A percentile compares a stretch with the other conserved stretches of the same genome.
These are phyloP conservation scores for Aphanomyces cochlioides DNA, from an alignment of 352 stramenopile species.

Conservation along the genomic window DNA sequence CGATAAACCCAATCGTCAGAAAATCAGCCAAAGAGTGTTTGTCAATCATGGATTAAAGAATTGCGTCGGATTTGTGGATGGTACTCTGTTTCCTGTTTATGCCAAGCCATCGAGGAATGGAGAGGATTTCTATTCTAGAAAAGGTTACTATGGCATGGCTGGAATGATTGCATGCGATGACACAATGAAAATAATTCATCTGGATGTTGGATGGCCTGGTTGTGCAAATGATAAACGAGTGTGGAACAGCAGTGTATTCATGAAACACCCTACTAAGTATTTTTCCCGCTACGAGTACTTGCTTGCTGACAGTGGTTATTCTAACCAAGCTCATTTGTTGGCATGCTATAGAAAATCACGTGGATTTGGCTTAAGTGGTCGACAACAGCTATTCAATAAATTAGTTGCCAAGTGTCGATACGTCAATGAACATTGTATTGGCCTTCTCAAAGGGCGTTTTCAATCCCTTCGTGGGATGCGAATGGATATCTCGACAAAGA, in stretches of 20 bases:
- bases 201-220: constrained; percentile 13
- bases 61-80: constrained; percentile 11
- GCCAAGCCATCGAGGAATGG: constrained; percentile 10
- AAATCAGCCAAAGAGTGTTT: neutral
- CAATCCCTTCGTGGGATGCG: too few relatives aligned
- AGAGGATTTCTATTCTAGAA: constrained; percentile 18
- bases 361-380: neutral
- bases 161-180: constrained; percentile 18
- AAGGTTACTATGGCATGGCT: neutral
- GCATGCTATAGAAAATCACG: neutral
- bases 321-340: neutral
- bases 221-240: constrained; percentile 12
- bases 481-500: too few relatives aligned
- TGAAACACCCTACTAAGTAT: too few relatives aligned
- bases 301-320: neutral
- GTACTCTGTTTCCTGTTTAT: constrained; percentile 16
- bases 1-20: neutral
- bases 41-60: neutral
- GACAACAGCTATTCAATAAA: constrained; percentile 1
- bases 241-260: neutral
- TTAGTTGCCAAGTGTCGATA: constrained; percentile 2
- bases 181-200: neutral
- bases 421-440: too few relatives aligned
- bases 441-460: too few relatives aligned
- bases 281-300: constrained; percentile 7